Conservation (phyloP, 1,139 yeast genomes). For the Hansenula sp. region DNA sequence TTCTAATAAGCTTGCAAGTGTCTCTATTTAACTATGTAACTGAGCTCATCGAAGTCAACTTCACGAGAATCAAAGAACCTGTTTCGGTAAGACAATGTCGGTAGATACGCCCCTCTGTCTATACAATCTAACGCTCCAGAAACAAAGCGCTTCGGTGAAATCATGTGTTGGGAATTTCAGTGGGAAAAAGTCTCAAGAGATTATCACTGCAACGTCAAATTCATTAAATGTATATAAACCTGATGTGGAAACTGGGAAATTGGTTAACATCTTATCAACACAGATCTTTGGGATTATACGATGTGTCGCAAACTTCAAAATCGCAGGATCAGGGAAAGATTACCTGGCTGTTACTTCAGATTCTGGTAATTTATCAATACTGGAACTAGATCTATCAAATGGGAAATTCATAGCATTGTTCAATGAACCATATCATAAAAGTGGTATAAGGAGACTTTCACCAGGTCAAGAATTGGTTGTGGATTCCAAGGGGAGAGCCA, state of each 20-base stretch:
- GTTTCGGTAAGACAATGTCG: constrained; percentile 9
- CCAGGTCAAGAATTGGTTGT: constrained; percentile 77
- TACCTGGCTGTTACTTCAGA: constrained; percentile 71
- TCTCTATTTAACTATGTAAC: background rate
- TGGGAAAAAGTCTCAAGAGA: constrained; percentile 57
- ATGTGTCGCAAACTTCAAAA: constrained; percentile 43
- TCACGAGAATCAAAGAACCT: background rate
- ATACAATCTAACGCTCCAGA: constrained; percentile 64
- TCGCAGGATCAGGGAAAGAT: constrained; percentile 52
- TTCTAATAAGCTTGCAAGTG: no score
- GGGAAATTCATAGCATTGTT: constrained; percentile 43
- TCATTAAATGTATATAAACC: constrained; percentile 48
- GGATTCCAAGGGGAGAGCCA: constrained; percentile 72
- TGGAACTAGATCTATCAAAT: constrained; percentile 40
- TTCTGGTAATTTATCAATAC: constrained; percentile 66
- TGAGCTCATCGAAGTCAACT: background rate
- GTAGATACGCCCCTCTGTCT: constrained; percentile 35
- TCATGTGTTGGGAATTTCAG: constrained; percentile 68
- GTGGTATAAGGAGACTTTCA: constrained; percentile 68
- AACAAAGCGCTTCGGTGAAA: constrained; percentile 46
- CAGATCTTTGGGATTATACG: constrained; percentile 60
- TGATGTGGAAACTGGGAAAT: constrained; percentile 52
- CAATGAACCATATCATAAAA: constrained; percentile 69
- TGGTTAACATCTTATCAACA: constrained; percentile 39
- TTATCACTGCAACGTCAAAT: constrained; percentile 55